Evolutionary conservation across 495 filamentous ascomycete species (phyloP).

Genomic region (Diplogelasinospora grovesii): DNA sequence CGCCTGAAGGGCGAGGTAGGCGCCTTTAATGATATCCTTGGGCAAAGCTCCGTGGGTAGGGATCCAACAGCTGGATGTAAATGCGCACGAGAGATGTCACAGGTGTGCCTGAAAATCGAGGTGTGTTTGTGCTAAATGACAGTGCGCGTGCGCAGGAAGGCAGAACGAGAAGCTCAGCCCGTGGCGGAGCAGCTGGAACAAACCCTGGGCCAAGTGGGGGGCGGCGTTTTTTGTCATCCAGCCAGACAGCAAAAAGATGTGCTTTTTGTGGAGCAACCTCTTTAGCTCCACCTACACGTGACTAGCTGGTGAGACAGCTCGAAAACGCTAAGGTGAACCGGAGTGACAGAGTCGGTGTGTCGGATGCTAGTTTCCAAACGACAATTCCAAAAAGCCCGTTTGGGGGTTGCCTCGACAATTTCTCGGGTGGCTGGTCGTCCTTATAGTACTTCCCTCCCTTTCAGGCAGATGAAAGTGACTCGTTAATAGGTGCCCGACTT

Average conservation of each 20-base stretch:
- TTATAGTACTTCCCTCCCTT: slow-evolving; percentile 3
- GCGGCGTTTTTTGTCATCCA: not conserved
- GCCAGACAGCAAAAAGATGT: not conserved
- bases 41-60: too few species aligned
- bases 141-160: not conserved
- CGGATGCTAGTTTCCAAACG: too few species aligned
- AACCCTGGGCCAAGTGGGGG: not conserved
- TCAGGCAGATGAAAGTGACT: slow-evolving; percentile 2
- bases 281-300: slow-evolving; percentile 2
- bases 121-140: not conserved
- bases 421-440: not conserved
- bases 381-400: too few species aligned
- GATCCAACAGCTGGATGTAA: too few species aligned
- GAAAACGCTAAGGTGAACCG: too few species aligned
- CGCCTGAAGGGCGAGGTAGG: not conserved
- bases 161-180: slow-evolving; percentile 3
- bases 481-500: slow-evolving; percentile 2
- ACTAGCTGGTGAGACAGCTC: not conserved
- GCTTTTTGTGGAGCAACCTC: not conserved
- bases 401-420: too few species aligned
- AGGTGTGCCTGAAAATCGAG: slow-evolving; percentile 6
- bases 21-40: too few species aligned
- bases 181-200: too few species aligned
- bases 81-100: not conserved
- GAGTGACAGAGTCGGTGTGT: too few species aligned